Percentiles rank a stretch among this genome's conserved stretches.
These are phyloP conservation scores for Phtheirospermum japonicum DNA, from an alignment of 257 asterid genomes.

Conservation along the genomic window DNA sequence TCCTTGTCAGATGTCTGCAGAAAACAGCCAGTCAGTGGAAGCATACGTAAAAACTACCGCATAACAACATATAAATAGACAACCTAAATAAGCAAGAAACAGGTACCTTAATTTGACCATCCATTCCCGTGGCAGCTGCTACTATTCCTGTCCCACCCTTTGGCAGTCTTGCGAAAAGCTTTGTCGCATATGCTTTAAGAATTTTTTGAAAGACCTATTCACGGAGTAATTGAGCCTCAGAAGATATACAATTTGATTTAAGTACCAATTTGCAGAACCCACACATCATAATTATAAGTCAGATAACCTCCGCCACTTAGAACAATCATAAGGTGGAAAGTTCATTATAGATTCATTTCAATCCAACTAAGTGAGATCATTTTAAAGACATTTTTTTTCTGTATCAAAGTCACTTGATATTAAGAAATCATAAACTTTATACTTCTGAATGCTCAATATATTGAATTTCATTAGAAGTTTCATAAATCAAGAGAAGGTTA, in stretches of 20 bases:
- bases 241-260: slow-evolving; percentile 9
- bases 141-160: slow-evolving; percentile 98
- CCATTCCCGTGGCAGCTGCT: slow-evolving; percentile 99
- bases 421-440: background rate
- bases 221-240: slow-evolving; percentile 28
- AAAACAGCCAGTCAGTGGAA: slow-evolving; percentile 26
- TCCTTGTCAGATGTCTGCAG: slow-evolving; percentile 96
- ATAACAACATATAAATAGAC: slow-evolving; percentile 19
- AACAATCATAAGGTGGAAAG: slow-evolving; percentile 12
- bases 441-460: background rate
- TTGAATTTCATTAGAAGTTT: background rate
- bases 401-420: slow-evolving; percentile 7
- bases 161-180: slow-evolving; percentile 84
- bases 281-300: slow-evolving; percentile 1
- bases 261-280: slow-evolving; percentile 33
- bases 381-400: background rate
- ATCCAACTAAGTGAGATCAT: slow-evolving; percentile 2
- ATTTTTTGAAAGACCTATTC: slow-evolving; percentile 72
- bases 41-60: background rate
- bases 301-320: slow-evolving; percentile 6
- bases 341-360: slow-evolving; percentile 4
- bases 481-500: slow-evolving; percentile 4
- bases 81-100: slow-evolving; percentile 15
- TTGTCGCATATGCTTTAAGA: slow-evolving; percentile 94
- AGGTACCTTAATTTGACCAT: slow-evolving; percentile 92